phyloP scores from a whole-genome alignment of 1,284 basidiomycete genomes.

The Leccinum pachyderme region DNA sequence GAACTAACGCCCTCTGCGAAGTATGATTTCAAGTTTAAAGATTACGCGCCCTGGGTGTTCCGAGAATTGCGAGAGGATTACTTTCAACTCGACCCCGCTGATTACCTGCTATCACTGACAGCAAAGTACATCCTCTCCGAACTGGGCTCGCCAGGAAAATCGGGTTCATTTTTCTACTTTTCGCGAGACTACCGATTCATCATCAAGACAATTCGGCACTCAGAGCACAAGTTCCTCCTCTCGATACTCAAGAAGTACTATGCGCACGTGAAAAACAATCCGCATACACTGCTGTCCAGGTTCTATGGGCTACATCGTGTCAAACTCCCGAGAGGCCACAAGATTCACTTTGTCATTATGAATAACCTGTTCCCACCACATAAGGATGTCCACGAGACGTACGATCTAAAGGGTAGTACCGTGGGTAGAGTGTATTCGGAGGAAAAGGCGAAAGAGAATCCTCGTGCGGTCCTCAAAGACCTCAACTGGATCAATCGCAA shows the following conservation, averaged over 20 bases:
- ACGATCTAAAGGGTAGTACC: conserved; percentile 94
- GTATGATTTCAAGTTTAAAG: conserved; percentile 99
- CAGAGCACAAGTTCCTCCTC: conserved; percentile 92
- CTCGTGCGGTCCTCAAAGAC: conserved; percentile 91
- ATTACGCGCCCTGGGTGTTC: conserved; percentile 98
- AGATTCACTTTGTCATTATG: conserved; percentile 99
- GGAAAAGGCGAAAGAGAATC: conserved; percentile 77
- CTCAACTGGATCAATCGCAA: conserved; percentile 91
- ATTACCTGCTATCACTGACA: conserved; percentile 95
- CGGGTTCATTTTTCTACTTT: conserved; percentile 99
- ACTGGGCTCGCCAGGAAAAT: conserved; percentile 97
- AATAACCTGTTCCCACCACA: conserved; percentile 99
- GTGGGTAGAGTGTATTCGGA: conserved; percentile 89
- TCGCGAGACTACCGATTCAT: conserved; percentile 99
- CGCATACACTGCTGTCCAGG: conserved; percentile 89
- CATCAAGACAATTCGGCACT: conserved; percentile 97
- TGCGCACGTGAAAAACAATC: conserved; percentile 85
- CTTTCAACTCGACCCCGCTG: conserved; percentile 95
- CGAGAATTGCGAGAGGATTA: conserved; percentile 91
- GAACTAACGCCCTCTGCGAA: conserved; percentile 95
- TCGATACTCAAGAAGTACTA: conserved; percentile 86
- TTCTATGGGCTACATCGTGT: conserved; percentile 98
- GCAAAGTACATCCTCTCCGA: conserved; percentile 98
- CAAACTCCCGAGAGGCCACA: conserved; percentile 89
- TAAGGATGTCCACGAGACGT: conserved; percentile 97